Percentiles rank a stretch among this genome's conserved stretches.
Conservation (phyloP, 2,329 filamentous ascomycete species). For the Colletotrichum lini region DNA sequence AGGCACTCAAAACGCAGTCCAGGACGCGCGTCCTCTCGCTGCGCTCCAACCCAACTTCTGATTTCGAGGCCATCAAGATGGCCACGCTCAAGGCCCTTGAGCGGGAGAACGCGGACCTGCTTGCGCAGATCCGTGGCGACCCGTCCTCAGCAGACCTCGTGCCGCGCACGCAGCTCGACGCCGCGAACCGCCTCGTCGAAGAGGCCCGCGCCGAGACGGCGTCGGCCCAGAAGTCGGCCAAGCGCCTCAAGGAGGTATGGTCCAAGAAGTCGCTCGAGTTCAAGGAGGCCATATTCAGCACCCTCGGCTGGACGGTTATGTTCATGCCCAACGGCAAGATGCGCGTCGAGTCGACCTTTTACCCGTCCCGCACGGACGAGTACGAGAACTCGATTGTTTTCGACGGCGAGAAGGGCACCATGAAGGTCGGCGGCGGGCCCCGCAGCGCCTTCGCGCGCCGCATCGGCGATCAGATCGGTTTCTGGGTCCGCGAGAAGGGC, state of each 20-base stretch:
- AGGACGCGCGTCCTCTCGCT: constrained; percentile 88
- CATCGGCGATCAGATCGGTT: constrained; percentile 89
- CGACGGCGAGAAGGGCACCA: constrained; percentile 93
- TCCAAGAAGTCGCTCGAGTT: constrained; percentile 92
- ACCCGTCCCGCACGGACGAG: constrained; percentile 77
- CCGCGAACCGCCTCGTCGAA: constrained; percentile 81
- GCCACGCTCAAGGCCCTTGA: constrained; percentile 83
- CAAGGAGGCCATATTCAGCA: constrained; percentile 91
- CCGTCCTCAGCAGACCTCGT: constrained; percentile 70
- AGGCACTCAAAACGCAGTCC: constrained; percentile 74
- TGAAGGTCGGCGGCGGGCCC: constrained; percentile 96
- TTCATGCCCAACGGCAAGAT: constrained; percentile 99
- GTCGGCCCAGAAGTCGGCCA: constrained; percentile 85
- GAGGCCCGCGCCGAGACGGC: constrained; percentile 78
- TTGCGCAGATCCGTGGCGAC: constrained; percentile 75
- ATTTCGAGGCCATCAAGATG: constrained; percentile 87
- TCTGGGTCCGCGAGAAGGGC: constrained; percentile 95
- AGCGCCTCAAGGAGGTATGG: constrained; percentile 94
- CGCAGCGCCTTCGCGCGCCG: constrained; percentile 87
- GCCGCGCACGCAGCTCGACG: constrained; percentile 82
- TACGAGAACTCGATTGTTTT: constrained; percentile 85
- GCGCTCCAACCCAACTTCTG: constrained; percentile 91
- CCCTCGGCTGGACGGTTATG: constrained; percentile 94
- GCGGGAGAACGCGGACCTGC: constrained; percentile 86
- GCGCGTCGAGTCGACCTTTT: constrained; percentile 88